Conservation (phyloP, 441 rosid genomes). For the Metrosideros polymorpha region DNA sequence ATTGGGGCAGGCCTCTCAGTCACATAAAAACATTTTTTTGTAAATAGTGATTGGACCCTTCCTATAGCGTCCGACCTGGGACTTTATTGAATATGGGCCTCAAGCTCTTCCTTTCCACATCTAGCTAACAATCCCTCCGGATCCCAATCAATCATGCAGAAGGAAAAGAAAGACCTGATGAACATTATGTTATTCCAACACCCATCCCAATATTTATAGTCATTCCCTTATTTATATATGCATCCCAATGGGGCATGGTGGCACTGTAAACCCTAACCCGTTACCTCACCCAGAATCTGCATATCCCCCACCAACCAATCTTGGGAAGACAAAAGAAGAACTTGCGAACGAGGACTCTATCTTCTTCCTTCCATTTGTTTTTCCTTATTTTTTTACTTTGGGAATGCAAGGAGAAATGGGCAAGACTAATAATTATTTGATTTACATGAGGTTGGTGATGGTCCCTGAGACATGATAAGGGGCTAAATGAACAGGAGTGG, state of each 20-base stretch:
- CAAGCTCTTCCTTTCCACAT: not conserved
- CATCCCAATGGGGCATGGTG: not conserved
- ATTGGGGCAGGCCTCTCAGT: not conserved
- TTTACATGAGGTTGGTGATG: not conserved
- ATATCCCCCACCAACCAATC: not conserved
- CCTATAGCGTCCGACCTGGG: not conserved
- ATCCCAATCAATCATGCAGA: not conserved
- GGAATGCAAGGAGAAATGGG: not conserved
- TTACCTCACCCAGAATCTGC: not conserved
- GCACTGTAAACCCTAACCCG: not conserved
- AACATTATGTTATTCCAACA: not conserved
- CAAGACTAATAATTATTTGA: not conserved
- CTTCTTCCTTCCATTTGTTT: not conserved
- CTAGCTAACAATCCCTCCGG: not conserved
- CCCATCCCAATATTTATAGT: not conserved
- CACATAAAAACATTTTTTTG: not conserved
- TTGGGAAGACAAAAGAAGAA: not conserved
- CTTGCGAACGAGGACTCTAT: not conserved
- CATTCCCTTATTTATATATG: not conserved
- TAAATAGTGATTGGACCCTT: not conserved
- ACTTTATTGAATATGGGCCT: not conserved
- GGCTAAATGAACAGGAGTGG: not conserved
- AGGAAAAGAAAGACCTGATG: not conserved
- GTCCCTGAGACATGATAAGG: not conserved
- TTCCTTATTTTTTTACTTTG: not conserved